Percentiles rank a stretch among this genome's conserved stretches.
Evolutionary conservation across 106 monocot species (phyloP).

Genomic region (Iris macrosiphon): DNA sequence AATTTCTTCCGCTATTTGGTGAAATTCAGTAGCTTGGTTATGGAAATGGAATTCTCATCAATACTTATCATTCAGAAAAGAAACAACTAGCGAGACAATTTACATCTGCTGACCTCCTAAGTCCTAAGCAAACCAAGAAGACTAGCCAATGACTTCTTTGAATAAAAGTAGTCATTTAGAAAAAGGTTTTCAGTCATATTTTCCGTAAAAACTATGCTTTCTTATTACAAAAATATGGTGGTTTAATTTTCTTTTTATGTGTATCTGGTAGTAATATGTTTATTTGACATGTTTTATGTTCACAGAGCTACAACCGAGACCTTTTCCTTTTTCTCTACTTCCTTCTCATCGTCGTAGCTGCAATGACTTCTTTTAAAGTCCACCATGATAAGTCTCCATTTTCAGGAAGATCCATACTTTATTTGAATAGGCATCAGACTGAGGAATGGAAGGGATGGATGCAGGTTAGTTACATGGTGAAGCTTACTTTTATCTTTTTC

Average conservation of each 20-base stretch:
- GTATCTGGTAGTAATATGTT: background rate
- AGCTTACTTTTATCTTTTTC: background rate
- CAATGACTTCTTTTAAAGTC: constrained; percentile 78
- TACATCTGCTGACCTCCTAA: too few relatives aligned
- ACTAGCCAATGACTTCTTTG: too few relatives aligned
- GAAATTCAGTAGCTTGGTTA: too few relatives aligned
- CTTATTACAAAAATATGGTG: too few relatives aligned
- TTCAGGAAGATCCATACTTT: constrained; percentile 80
- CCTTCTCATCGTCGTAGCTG: constrained; percentile 81
- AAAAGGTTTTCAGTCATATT: too few relatives aligned
- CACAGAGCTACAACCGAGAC: constrained; percentile 85
- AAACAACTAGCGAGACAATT: too few relatives aligned
- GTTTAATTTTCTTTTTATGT: background rate
- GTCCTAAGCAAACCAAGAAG: too few relatives aligned
- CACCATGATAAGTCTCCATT: constrained; percentile 88
- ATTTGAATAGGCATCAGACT: constrained; percentile 93
- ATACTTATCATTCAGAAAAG: too few relatives aligned
- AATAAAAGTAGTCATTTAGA: too few relatives aligned
- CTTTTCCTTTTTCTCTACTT: constrained; percentile 93
- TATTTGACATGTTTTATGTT: constrained; percentile 8
- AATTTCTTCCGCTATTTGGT: too few relatives aligned
- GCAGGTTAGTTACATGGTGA: constrained; percentile 69
- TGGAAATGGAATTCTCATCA: too few relatives aligned
- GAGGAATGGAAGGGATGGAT: constrained; percentile 99
- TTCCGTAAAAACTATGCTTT: too few relatives aligned